These are phyloP conservation scores for Lyophyllum decastes DNA, from an alignment of 768 basidiomycete species.

Conservation along the genomic window DNA sequence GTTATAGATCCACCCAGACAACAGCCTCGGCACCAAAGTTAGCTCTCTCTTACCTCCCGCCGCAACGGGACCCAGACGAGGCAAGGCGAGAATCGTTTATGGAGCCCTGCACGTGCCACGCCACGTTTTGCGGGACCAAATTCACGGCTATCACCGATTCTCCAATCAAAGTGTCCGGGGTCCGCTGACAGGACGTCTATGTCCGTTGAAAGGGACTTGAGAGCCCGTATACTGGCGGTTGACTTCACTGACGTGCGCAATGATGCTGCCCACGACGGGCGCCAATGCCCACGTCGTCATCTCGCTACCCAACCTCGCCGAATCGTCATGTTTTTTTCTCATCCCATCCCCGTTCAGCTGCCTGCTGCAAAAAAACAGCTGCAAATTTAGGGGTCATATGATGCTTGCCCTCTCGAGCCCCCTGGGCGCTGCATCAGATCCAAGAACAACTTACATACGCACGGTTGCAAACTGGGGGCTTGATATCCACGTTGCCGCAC, in stretches of 20 bases:
- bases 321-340: too few relatives aligned
- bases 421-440: too few relatives aligned
- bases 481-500: not conserved
- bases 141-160: not conserved
- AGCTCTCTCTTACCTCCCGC: not conserved
- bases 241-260: not conserved
- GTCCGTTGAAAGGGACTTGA: not conserved
- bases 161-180: not conserved
- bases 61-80: not conserved
- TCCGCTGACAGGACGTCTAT: not conserved
- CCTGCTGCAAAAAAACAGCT: not conserved
- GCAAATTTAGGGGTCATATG: not conserved
- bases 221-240: too few relatives aligned
- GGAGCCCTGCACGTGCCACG: not conserved
- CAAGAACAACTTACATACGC: too few relatives aligned
- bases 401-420: not conserved
- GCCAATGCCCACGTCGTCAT: not conserved
- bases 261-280: not conserved
- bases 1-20: not conserved
- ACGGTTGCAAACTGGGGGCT: too few relatives aligned
- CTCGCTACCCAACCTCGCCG: not conserved
- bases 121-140: not conserved
- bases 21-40: not conserved
- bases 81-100: not conserved
- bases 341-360: not conserved